Evolutionary conservation across 2,329 filamentous ascomycete genomes (phyloP), one percentile per base, ranked within the genome.

Genomic region (Ascochyta rabiei): DNA sequence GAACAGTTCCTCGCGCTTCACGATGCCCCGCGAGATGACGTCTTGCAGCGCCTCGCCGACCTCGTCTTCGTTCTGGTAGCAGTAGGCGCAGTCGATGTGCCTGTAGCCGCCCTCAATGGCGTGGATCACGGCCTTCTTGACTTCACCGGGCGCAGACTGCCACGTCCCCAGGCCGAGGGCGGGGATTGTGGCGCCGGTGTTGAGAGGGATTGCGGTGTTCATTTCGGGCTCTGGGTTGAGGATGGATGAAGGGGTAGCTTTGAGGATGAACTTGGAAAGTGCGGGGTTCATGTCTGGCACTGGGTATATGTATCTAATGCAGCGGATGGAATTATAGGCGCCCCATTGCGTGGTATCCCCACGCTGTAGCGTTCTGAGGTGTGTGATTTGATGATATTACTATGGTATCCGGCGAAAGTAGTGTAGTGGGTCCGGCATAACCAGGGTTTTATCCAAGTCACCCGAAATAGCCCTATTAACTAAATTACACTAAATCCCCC

Each of bases 61-160:
- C 74, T 93, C 90, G 42, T 88, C 83, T 77, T 96, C 91, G 74
- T 96, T 93, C 64, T 82, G 87, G 76, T 91, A 91, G 77, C 87
- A 89, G 79, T 89, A 90, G 6, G 89, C 87, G 62, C 86, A 84
- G 77, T 92, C 89, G 64, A 92, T 82, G 67, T 82, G 80, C 41
- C 75, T 72, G 71, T 81, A 82, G 16, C 80, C 80, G n/a, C 63
- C 63, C 66, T 79, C 78, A 57, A 81, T 75, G 9, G 80, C 79
- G 52, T 80, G 77, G 26, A 75, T 62, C 6, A 82, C 79, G 15
- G 79, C 79, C 46, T 71, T 73, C 69, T 80, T 79, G 50, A 80
- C 79, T 61, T 81, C 73, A 21, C 79, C 79, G 26, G 77, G 75
- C 44, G 64, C 67, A 60, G 72, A 73, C 56, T 76, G 72, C 74